Percentiles rank a stretch among this genome's conserved stretches.
phyloP scores from a whole-genome alignment of 148 eudicot genomes.

The Arbutus unedo region DNA sequence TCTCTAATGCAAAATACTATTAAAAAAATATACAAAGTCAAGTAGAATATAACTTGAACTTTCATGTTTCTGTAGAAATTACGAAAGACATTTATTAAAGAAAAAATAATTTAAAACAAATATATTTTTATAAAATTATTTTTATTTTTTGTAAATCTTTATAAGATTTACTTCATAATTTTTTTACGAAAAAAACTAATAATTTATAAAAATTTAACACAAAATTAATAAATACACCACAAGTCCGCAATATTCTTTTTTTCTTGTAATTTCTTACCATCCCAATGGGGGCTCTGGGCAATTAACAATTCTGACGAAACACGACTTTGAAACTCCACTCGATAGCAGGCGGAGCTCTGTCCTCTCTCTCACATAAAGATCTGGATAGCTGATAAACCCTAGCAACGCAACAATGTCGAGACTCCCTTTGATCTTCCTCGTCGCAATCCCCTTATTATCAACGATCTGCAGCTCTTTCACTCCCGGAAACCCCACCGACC shows the following conservation, averaged over 20 bases:
- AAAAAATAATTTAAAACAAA: too few relatives aligned
- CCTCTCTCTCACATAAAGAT: neutral
- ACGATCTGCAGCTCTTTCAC: slow-evolving; percentile 35
- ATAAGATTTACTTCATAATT: too few relatives aligned
- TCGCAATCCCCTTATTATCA: slow-evolving; percentile 17
- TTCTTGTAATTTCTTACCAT: neutral
- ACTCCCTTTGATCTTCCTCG: slow-evolving; percentile 22
- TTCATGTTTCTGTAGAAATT: too few relatives aligned
- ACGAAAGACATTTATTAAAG: too few relatives aligned
- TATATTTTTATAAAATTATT: too few relatives aligned
- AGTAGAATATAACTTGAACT: too few relatives aligned
- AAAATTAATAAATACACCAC: too few relatives aligned
- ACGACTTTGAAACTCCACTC: neutral
- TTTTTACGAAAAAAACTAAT: too few relatives aligned
- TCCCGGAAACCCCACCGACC: slow-evolving; percentile 40
- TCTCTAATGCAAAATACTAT: too few relatives aligned
- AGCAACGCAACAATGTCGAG: slow-evolving; percentile 33
- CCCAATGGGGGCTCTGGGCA: neutral
- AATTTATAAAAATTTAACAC: too few relatives aligned
- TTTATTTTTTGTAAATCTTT: too few relatives aligned
- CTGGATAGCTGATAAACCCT: neutral
- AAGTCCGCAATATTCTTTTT: neutral
- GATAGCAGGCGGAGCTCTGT: neutral
- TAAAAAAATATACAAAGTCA: too few relatives aligned
- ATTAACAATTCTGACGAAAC: neutral